Percentiles rank a stretch among this genome's conserved stretches.
These are phyloP conservation scores for Oidiodendron maius DNA, from an alignment of 495 filamentous ascomycete species.

Conservation along the genomic window DNA sequence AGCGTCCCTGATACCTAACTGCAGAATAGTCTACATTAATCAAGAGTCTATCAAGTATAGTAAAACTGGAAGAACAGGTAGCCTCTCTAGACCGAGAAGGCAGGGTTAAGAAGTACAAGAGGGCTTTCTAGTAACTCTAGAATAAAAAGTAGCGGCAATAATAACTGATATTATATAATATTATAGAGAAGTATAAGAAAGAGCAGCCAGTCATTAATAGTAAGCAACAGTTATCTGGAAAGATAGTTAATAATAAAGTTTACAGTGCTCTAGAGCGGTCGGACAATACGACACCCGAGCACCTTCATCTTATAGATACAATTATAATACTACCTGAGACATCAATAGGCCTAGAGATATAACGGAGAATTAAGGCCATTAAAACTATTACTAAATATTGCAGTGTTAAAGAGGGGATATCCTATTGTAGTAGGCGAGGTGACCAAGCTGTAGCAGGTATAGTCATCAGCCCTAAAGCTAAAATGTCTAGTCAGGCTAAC, in stretches of 20 bases:
- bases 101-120: constrained; percentile 15
- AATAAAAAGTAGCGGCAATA: constrained; percentile 25
- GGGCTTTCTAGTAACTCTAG: constrained; percentile 10
- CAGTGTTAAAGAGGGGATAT: neutral
- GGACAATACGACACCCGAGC: constrained; percentile 21
- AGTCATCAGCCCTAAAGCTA: neutral
- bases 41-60: neutral
- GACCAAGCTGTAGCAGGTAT: neutral
- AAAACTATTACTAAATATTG: constrained; percentile 26
- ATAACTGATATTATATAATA: constrained; percentile 20
- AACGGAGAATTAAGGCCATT: constrained; percentile 23
- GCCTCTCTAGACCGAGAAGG: too few relatives aligned
- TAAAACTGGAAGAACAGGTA: neutral
- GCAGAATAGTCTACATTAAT: constrained; percentile 16
- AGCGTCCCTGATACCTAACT: constrained; percentile 18
- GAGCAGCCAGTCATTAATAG: constrained; percentile 29
- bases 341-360: constrained; percentile 20
- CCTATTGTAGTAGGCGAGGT: neutral
- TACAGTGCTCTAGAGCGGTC: constrained; percentile 18
- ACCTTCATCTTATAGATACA: constrained; percentile 24
- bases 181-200: constrained; percentile 27
- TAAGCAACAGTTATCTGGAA: constrained; percentile 25
- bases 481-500: neutral
- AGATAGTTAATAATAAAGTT: constrained; percentile 22
- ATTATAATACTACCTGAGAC: constrained; percentile 22